Evolutionary conservation across 805 yeast genomes (phyloP).

Genomic region (Pichia exigua): DNA sequence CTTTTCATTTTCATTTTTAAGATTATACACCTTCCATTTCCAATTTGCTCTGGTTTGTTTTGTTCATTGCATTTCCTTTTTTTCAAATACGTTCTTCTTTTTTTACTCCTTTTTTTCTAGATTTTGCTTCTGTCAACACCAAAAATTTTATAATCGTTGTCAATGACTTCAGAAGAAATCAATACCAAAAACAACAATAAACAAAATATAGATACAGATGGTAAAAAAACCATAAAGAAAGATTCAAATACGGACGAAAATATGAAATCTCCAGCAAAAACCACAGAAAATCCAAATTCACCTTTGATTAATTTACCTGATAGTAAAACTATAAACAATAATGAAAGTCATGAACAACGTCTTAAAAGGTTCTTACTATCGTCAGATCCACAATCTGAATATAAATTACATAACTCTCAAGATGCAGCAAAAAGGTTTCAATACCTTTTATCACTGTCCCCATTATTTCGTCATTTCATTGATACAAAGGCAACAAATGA

Average conservation of each 20-base stretch:
- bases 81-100: not conserved
- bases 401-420: constrained; percentile 38
- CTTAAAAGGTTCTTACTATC: constrained; percentile 41
- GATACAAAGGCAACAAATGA: constrained; percentile 76
- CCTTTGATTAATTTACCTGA: not conserved
- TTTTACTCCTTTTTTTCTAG: not conserved
- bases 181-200: not conserved
- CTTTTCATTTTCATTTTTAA: not conserved
- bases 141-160: not conserved
- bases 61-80: not conserved
- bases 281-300: not conserved
- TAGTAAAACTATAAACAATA: constrained; percentile 4
- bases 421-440: constrained; percentile 75
- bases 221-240: not conserved
- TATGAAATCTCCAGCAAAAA: not conserved
- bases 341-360: constrained; percentile 32
- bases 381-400: constrained; percentile 51
- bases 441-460: constrained; percentile 75
- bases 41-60: not conserved
- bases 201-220: not conserved
- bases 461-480: constrained; percentile 80
- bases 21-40: not conserved
- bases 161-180: not conserved
- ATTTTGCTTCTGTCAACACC: not conserved
- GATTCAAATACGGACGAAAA: not conserved